phyloP scores from a whole-genome alignment of 2,329 filamentous ascomycete genomes.

The Didymella segeticola region DNA sequence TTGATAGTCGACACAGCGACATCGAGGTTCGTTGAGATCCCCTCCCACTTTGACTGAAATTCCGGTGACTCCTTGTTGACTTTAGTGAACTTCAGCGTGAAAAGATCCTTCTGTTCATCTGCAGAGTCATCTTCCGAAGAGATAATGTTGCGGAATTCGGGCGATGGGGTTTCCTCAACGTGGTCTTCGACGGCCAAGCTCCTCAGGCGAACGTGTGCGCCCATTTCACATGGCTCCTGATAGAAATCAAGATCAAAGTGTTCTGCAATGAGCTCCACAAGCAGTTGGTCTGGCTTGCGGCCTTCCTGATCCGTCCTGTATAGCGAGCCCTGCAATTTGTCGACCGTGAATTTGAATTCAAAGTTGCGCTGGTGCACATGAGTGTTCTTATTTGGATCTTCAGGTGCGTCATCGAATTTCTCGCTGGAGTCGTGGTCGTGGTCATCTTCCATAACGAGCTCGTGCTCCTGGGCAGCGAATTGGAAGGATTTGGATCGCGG shows the following conservation, averaged over 20 bases:
- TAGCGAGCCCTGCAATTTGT: conserved; percentile 89
- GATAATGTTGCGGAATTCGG: conserved; percentile 97
- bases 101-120: conserved; percentile 78
- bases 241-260: conserved; percentile 88
- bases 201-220: conserved; percentile 85
- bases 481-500: conserved; percentile 75
- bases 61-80: conserved; percentile 92
- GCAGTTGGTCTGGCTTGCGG: conserved; percentile 75
- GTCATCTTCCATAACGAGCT: conserved; percentile 81
- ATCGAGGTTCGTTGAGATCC: conserved; percentile 91
- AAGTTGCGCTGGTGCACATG: conserved; percentile 90
- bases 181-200: conserved; percentile 93
- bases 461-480: conserved; percentile 73
- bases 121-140: conserved; percentile 79
- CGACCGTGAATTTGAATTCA: conserved; percentile 95
- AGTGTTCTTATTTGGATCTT: conserved; percentile 58
- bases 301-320: conserved; percentile 85
- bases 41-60: conserved; percentile 89
- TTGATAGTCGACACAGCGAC: conserved; percentile 95
- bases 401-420: conserved; percentile 70
- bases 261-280: conserved; percentile 91
- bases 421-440: conserved; percentile 67
- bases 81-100: conserved; percentile 86
- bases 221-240: conserved; percentile 89
- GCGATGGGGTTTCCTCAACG: conserved; percentile 81